Conservation (phyloP, 2,329 filamentous ascomycete genomes). For the Fusarium albosuccineum region DNA sequence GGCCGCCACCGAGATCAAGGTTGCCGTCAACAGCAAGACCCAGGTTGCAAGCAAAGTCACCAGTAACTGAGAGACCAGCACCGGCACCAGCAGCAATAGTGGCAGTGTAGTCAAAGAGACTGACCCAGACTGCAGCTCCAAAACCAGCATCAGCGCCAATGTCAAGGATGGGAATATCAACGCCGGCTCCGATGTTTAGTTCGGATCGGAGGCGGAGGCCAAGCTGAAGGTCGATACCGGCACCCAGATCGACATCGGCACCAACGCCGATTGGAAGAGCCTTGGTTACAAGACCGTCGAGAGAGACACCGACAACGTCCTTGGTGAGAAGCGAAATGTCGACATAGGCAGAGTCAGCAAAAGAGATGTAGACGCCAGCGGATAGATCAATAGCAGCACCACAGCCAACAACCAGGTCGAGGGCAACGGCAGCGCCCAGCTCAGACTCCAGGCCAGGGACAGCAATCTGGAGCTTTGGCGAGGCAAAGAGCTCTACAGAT, state of each 20-base stretch:
- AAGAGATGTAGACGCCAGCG: constrained; percentile 60
- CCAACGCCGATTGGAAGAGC: constrained; percentile 45
- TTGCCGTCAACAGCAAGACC: constrained; percentile 40
- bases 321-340: constrained; percentile 59
- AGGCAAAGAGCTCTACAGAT: constrained; percentile 62
- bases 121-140: constrained; percentile 61
- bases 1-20: constrained; percentile 44
- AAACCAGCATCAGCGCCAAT: constrained; percentile 54
- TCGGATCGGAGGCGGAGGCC: constrained; percentile 65
- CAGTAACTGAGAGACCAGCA: constrained; percentile 51
- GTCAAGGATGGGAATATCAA: constrained; percentile 42
- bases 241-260: constrained; percentile 50
- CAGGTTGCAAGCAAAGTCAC: constrained; percentile 37
- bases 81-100: constrained; percentile 52
- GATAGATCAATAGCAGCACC: constrained; percentile 63
- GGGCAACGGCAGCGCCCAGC: constrained; percentile 61
- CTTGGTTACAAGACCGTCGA: constrained; percentile 50
- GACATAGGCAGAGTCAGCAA: constrained; percentile 60
- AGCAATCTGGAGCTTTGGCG: constrained; percentile 53
- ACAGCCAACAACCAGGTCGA: constrained; percentile 65
- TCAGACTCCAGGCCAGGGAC: constrained; percentile 55
- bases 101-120: constrained; percentile 66
- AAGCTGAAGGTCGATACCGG: constrained; percentile 61
- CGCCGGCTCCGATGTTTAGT: constrained; percentile 55
- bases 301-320: constrained; percentile 55